A percentile compares a stretch with the other conserved stretches of the same genome.
Evolutionary conservation across 208 protist species (phyloP).

Genomic region (Crithidia brevicula): DNA sequence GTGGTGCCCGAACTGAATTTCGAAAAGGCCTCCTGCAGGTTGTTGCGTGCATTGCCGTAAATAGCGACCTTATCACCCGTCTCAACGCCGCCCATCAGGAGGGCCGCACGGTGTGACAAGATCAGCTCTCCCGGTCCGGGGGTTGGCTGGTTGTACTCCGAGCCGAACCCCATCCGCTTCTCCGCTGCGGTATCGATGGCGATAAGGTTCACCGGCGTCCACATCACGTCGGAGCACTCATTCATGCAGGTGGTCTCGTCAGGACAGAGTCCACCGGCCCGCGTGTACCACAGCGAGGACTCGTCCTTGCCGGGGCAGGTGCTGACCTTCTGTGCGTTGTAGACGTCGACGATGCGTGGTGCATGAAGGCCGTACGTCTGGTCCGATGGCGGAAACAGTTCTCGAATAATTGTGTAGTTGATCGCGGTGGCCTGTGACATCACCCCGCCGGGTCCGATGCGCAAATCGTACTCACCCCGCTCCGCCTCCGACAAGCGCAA

Average conservation of each 20-base stretch:
- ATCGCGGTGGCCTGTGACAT: constrained; percentile 35
- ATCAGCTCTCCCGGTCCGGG: constrained; percentile 14
- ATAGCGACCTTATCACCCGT: constrained; percentile 44
- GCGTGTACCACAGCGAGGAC: constrained; percentile 19
- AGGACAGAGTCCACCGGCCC: constrained; percentile 6
- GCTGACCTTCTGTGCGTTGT: neutral
- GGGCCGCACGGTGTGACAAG: constrained; percentile 18
- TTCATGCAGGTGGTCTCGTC: constrained; percentile 10
- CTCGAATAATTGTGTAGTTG: constrained; percentile 55
- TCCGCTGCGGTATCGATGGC: constrained; percentile 36
- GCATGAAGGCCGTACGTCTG: constrained; percentile 32
- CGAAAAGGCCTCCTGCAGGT: constrained; percentile 21
- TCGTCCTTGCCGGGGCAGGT: constrained; percentile 17
- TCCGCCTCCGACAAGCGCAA: constrained; percentile 58
- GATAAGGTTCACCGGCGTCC: constrained; percentile 1
- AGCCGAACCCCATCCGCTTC: constrained; percentile 44
- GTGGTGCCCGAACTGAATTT: neutral
- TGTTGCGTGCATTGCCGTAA: constrained; percentile 13
- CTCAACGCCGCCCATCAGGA: constrained; percentile 23
- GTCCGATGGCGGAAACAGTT: constrained; percentile 20
- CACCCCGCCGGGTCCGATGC: constrained; percentile 41
- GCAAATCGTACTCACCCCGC: constrained; percentile 54
- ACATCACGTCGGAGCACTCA: constrained; percentile 1
- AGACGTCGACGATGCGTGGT: constrained; percentile 31
- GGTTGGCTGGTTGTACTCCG: constrained; percentile 11